Conservation (phyloP, 177 flowering plant species). For the Tripterygium wilfordii region DNA sequence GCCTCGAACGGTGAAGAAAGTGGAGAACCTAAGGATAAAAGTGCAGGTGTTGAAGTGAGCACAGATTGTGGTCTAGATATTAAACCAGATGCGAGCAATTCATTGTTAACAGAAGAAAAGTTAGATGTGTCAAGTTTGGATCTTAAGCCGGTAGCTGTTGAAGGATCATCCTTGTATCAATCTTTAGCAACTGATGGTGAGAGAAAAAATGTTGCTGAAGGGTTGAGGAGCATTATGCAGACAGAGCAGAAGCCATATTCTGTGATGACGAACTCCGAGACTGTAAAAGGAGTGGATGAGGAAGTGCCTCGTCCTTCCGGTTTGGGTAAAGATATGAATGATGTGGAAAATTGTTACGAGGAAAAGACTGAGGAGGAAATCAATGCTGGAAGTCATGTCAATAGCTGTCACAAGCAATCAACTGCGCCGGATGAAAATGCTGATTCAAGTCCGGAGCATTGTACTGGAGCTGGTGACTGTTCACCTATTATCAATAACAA, state of each 20-base stretch:
- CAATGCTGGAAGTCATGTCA: too few relatives aligned
- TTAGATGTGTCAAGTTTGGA: slow-evolving; percentile 8
- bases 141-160: slow-evolving; percentile 18
- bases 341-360: slow-evolving; percentile 11
- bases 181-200: slow-evolving; percentile 12
- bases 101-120: slow-evolving; percentile 17
- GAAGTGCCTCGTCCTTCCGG: slow-evolving; percentile 10
- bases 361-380: slow-evolving; percentile 22
- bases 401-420: too few relatives aligned
- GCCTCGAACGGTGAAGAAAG: too few relatives aligned
- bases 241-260: slow-evolving; percentile 11
- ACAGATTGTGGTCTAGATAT: too few relatives aligned
- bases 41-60: too few relatives aligned
- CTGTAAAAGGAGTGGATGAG: slow-evolving; percentile 9
- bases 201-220: slow-evolving; percentile 9
- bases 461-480: slow-evolving; percentile 11
- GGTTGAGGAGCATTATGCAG: not conserved
- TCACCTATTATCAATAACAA: slow-evolving; percentile 10
- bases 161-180: slow-evolving; percentile 16
- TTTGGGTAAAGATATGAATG: slow-evolving; percentile 10
- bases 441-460: too few relatives aligned
- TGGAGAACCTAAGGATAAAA: too few relatives aligned
- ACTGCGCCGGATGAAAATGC: too few relatives aligned
- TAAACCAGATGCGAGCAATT: slow-evolving; percentile 7
- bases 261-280: slow-evolving; percentile 1